Evolutionary conservation across 1,284 basidiomycete genomes (phyloP), one percentile per base, ranked within the genome.

Genomic region (Apiotrichum siamense): DNA sequence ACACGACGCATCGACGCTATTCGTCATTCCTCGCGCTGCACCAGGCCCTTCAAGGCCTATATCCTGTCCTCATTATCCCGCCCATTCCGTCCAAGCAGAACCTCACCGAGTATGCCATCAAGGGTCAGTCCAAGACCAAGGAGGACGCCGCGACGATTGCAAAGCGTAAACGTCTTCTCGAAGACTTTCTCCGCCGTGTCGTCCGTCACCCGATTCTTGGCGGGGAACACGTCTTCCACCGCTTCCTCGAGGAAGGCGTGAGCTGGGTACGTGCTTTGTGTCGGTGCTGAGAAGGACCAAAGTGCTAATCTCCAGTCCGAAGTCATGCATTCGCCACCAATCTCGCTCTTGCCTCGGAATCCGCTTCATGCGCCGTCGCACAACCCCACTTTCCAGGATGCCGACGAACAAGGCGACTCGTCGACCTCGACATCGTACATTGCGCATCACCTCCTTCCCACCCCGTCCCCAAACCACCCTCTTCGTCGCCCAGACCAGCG

Each of bases 1-100:
- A 84, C n/a, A 86, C 89, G 64, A 83, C 89, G 6, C 82, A 85
- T 41, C 87, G 97, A 62, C 82, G 96, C 33, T 99, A 98, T 74
- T 97, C 94, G 5, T 91, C 97, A 68, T 99, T 99, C 71, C 90
- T 97, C 74, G 90, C 91, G 21, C 78, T 99, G 40, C 84, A 96
- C 48, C 80, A 83, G 49, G 87, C 82, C 50, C 81, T 99, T 41
- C 79, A 84, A 40, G 88, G 84, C 59, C 79, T 99, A 47, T 97
- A 98, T 72, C 96, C 96, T 0, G 97, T 93, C 13, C 77, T 94
- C 61, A 97, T 99, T 66, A 87, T 99, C 56, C 94, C 96, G 1
- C 96, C 96, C 32, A 96, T 99, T 56, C 96, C 96, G 1, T 92
- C 88, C 4, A 98, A 99, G 75, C 93, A 98, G 75, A 87, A 86